Base-by-base conservation (phyloP, 352 stramenopile genomes). In the Globisporangium nunn region DNA sequence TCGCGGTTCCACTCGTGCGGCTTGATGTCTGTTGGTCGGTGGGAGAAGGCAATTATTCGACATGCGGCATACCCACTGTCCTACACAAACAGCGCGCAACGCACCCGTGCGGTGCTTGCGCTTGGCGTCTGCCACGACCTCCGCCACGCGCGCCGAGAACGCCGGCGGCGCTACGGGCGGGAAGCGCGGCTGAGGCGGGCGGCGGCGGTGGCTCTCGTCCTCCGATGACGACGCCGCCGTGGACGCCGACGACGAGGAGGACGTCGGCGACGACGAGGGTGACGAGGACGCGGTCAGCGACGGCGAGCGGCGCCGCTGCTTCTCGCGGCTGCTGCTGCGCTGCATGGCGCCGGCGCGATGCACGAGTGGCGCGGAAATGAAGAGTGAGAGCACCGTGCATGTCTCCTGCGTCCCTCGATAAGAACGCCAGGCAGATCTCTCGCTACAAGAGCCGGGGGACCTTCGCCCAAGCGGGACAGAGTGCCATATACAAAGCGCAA, bases 91-190 rank as follows among this genome's bases (percentile, higher is more conserved):
- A 52, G 12, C 1, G 39, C 52, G 37, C 70, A 92, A 46, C 52
- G 37, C 70, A 92, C 81, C 81, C 30, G 79, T 85, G 64, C 82
- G 82, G 45, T 92, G 79, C 33, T 81, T 81, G 51, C 74, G 75
- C 64, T 92, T 92, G 44, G 76, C 77, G 52, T 77, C 77, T 29
- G 62, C 63, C 1, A 92, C 59, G 12, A 74, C 68, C 11, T 68
- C 67, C 18, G 69, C 62, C 33, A 85, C 70, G 58, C 87, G 87
- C 11, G 59, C 45, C 37, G 75, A 68, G 31, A 77, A 79, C 46
- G 70, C 58, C 6, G 79, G 78, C 40, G 70, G 39, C 28, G 72
- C 50, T 4, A 92, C 74, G 14, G 62, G 53, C 47, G 75, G 75
- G 57, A 90, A 90, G 39, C 79, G 75, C 33, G 64, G 67, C 30